phyloP scores from a whole-genome alignment of 179 eudicot species.

The Monotropa hypopitys region DNA sequence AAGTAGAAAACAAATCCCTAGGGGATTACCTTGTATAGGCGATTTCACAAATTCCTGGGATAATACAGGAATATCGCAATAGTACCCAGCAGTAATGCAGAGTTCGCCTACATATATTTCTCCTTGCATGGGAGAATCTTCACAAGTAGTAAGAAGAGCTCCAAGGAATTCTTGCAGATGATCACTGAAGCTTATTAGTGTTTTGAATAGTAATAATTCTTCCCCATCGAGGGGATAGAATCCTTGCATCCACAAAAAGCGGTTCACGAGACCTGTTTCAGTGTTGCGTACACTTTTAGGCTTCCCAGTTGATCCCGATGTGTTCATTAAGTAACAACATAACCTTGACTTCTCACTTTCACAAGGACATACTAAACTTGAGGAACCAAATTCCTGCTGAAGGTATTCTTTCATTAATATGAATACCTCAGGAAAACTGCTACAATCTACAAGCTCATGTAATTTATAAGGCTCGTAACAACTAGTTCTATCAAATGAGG shows the following conservation, averaged over 20 bases:
- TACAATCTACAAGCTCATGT: conserved; percentile 35
- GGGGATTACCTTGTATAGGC: too few species aligned
- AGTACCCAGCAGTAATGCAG: too few species aligned
- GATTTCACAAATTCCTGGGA: too few species aligned
- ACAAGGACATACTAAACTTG: conserved; percentile 52
- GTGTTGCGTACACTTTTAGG: conserved; percentile 91
- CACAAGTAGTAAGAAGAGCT: conserved; percentile 55
- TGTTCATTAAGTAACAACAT: conserved; percentile 81
- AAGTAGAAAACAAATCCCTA: too few species aligned
- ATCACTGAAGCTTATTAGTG: conserved; percentile 73
- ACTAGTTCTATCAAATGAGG: conserved; percentile 16
- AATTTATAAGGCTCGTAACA: conserved; percentile 25
- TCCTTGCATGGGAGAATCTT: too few species aligned
- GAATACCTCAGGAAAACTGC: conserved; percentile 30
- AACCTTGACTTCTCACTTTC: conserved; percentile 30
- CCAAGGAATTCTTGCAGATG: conserved; percentile 87
- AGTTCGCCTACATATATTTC: too few species aligned
- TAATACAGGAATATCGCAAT: too few species aligned
- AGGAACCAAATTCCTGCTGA: conserved; percentile 27
- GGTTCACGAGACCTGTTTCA: conserved; percentile 72
- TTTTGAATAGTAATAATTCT: conserved; percentile 66
- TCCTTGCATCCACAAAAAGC: conserved; percentile 86
- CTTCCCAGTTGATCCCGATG: conserved; percentile 90
- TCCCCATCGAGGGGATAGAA: conserved; percentile 42
- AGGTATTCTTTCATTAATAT: conserved; percentile 26